Conservation (phyloP, 306 rosid species). For the Inga leiocalycina region DNA sequence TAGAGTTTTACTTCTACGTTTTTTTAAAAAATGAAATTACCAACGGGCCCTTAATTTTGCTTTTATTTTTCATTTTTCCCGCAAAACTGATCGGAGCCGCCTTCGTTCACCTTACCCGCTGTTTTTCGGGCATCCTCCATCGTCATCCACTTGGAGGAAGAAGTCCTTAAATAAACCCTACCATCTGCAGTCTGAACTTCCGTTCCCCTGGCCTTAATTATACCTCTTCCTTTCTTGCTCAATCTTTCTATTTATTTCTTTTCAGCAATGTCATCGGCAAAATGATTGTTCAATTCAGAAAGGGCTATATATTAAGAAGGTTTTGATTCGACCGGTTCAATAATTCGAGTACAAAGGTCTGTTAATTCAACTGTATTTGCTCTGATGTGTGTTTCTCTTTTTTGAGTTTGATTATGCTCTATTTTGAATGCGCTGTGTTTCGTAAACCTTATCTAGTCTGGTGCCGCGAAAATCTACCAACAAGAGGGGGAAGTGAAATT, state of each 20-base stretch:
- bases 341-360: conserved; percentile 31
- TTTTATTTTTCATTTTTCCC: neutral
- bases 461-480: conserved; percentile 21
- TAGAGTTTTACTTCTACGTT: too few species aligned
- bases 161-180: conserved; percentile 30
- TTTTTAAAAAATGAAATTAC: too few species aligned
- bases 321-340: conserved; percentile 26
- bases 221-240: conserved; percentile 14
- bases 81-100: neutral
- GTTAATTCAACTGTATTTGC: conserved; percentile 2
- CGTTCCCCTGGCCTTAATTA: neutral
- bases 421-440: conserved; percentile 11
- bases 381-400: too few species aligned
- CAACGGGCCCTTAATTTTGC: neutral
- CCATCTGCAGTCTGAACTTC: conserved; percentile 23
- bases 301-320: neutral
- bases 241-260: neutral
- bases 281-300: neutral
- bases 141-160: conserved; percentile 23
- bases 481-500: neutral
- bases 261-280: conserved; percentile 5
- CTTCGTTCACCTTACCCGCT: neutral
- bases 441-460: neutral
- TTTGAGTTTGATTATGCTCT: neutral
- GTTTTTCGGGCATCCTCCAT: neutral